Conservation (phyloP, 768 basidiomycete species). For the Lactarius psammicola region DNA sequence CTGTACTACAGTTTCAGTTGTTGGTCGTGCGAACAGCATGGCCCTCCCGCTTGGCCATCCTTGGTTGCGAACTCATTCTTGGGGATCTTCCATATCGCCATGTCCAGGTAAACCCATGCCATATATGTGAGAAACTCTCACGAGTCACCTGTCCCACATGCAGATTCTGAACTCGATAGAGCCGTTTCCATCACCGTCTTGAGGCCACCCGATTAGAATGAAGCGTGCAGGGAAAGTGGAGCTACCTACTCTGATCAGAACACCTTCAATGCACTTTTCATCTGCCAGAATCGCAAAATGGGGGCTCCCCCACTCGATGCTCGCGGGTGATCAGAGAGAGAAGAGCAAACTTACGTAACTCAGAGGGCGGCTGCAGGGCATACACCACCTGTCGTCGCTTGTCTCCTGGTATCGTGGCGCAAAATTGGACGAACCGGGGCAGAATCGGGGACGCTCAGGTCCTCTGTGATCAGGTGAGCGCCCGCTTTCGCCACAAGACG, state of each 20-base stretch:
- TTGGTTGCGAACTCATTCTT: neutral
- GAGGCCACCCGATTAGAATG: slow-evolving; percentile 4
- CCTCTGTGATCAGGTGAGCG: neutral
- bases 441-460: neutral
- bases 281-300: neutral
- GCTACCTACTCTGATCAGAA: neutral
- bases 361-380: neutral
- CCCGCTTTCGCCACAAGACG: neutral
- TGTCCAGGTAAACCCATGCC: neutral
- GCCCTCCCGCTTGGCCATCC: neutral
- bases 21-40: neutral
- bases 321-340: slow-evolving; percentile 15
- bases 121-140: neutral
- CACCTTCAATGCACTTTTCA: neutral
- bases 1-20: neutral
- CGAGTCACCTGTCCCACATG: neutral
- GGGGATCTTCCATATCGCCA: neutral
- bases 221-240: neutral
- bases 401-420: neutral
- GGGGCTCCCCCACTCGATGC: slow-evolving; percentile 12
- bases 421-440: neutral
- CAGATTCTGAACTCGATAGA: neutral
- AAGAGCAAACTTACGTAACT: neutral
- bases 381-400: neutral
- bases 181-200: neutral